These are phyloP conservation scores for Komagataella mondaviorum DNA, from an alignment of 805 yeast species.

Conservation along the genomic window DNA sequence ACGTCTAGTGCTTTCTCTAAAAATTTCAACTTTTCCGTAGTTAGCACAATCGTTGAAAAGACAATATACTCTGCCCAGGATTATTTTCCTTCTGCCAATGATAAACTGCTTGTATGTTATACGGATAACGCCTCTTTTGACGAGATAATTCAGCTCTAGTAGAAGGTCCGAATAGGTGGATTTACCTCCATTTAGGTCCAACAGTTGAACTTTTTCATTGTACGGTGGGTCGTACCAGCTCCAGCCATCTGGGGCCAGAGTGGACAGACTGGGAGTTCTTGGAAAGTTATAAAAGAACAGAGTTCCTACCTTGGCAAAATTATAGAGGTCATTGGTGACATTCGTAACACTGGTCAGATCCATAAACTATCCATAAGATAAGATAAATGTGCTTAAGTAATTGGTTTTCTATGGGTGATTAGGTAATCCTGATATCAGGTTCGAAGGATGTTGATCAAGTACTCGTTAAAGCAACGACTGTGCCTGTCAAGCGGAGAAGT, in stretches of 20 bases:
- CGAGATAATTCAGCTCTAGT: slow-evolving; percentile 27
- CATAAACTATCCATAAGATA: neutral
- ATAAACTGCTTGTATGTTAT: slow-evolving; percentile 26
- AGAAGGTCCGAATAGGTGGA: slow-evolving; percentile 14
- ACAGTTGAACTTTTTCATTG: slow-evolving; percentile 8
- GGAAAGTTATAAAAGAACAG: slow-evolving; percentile 32
- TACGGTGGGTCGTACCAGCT: slow-evolving; percentile 39
- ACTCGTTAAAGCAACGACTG: too few relatives aligned
- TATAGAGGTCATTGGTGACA: slow-evolving; percentile 25
- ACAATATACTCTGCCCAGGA: slow-evolving; percentile 27
- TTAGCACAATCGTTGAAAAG: slow-evolving; percentile 31
- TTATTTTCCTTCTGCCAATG: slow-evolving; percentile 4
- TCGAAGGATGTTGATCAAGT: too few relatives aligned
- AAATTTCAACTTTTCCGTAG: slow-evolving; percentile 16
- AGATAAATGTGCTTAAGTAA: neutral
- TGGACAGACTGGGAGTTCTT: slow-evolving; percentile 19
- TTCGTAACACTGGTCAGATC: neutral
- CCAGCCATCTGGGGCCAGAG: slow-evolving; percentile 33
- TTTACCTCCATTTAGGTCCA: neutral
- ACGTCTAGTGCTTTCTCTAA: slow-evolving; percentile 20
- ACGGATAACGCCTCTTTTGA: slow-evolving; percentile 23
- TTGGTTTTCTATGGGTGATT: neutral
- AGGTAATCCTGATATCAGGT: neutral
- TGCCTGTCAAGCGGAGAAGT: too few relatives aligned
- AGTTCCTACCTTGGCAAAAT: slow-evolving; percentile 34